A percentile compares a stretch with the other conserved stretches of the same genome.
These are phyloP conservation scores for Fraxinus angustifolia DNA, from an alignment of 305 asterid species.

Conservation along the genomic window DNA sequence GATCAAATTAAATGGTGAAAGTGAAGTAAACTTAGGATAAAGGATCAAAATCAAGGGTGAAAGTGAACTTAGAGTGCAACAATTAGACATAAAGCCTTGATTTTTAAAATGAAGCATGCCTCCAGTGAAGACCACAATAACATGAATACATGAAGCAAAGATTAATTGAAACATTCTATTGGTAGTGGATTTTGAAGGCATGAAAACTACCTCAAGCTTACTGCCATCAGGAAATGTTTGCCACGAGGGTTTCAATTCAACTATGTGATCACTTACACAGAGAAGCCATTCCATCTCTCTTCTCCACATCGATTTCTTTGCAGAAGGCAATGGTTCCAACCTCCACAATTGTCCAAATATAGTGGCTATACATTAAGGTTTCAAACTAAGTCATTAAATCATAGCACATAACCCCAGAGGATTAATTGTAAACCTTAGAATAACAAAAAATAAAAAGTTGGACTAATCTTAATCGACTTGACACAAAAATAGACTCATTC, in stretches of 20 bases:
- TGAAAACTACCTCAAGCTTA: conserved; percentile 67
- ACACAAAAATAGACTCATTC: background rate
- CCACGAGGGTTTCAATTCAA: conserved; percentile 74
- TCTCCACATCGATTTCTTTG: conserved; percentile 79
- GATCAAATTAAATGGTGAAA: background rate
- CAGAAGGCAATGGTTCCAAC: conserved; percentile 69
- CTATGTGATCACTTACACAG: conserved; percentile 72
- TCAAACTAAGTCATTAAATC: background rate
- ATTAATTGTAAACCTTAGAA: background rate
- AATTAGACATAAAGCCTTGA: background rate
- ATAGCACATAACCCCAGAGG: background rate
- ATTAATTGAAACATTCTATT: background rate
- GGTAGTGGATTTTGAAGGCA: background rate
- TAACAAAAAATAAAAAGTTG: background rate
- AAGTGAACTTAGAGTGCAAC: background rate
- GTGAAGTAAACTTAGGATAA: background rate
- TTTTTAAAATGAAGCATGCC: background rate
- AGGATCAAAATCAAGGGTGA: background rate
- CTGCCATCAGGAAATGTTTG: conserved; percentile 80
- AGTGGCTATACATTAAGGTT: conserved; percentile 46
- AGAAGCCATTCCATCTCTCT: conserved; percentile 91
- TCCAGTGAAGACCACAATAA: background rate
- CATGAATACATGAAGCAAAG: background rate
- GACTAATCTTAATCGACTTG: background rate
- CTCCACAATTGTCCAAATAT: conserved; percentile 93